Evolutionary conservation across 495 filamentous ascomycete species (phyloP), one percentile per base, ranked within the genome.

Genomic region (Clohesyomyces aquaticus): DNA sequence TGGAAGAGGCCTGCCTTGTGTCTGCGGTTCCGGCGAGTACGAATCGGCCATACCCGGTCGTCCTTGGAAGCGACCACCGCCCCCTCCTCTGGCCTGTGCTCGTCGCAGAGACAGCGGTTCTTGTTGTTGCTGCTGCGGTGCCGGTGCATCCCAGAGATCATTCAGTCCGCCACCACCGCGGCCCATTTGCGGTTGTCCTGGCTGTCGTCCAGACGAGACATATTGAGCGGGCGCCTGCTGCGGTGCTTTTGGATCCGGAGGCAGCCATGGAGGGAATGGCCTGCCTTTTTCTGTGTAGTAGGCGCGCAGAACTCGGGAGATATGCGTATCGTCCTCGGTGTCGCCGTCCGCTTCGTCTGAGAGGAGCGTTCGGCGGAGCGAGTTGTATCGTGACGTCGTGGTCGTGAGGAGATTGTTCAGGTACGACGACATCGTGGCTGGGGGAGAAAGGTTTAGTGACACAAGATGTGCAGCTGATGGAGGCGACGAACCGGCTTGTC

Each of bases 201-300:
- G 77, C 66, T 32, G 73, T 62, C 46, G 77, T 75, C 26, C 75
- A 73, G 45, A 74, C 78, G 78, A 74, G 43, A 60, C 71, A 27
- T 63, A 77, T 77, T 76, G 74, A 71, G 21, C 65, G 79, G 73
- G 66, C 81, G 79, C 72, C 0, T 84, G 81, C 22, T 86, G 79
- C 28, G 82, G 83, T 2, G 83, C 86, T 70, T 89, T 91, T 3
- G 92, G 91, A 68, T 91, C 91, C 14, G 88, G 89, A 25, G 89
- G 91, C 11, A 98, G 88, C 94, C 94, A 98, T 62, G 79, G 75
- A 8, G 94, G 94, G 71, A 91, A 91, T 0, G 88, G 83, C 16
- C 87, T 85, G 64, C 87, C 87, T 69, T 95, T 95, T 72, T 98
- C 94, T 35, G 78, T 85, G 79, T 98, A 98, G 81, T 98, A 96